Conservation (phyloP, 2,329 filamentous ascomycete genomes). For the Xylariaceae sp. region DNA sequence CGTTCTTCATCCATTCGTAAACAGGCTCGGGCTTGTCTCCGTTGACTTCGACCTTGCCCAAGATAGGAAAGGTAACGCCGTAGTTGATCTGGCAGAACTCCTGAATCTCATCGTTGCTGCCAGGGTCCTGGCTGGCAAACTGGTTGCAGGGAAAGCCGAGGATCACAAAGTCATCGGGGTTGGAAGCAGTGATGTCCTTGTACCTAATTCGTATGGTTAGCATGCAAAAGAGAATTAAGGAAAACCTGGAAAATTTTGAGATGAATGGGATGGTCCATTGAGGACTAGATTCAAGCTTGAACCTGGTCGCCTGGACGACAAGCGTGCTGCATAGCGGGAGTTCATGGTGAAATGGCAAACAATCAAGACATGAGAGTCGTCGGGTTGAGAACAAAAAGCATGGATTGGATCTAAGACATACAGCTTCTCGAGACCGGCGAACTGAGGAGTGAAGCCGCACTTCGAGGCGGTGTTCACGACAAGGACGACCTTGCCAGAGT, state of each 20-base stretch:
- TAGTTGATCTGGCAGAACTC: slow-evolving; percentile 89
- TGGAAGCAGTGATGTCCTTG: slow-evolving; percentile 63
- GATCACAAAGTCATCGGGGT: slow-evolving; percentile 75
- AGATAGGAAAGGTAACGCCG: slow-evolving; percentile 83
- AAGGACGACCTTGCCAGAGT: slow-evolving; percentile 89
- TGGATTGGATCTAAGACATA: slow-evolving; percentile 33
- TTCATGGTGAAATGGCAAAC: neutral
- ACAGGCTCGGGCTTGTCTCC: slow-evolving; percentile 74
- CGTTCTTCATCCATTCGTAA: slow-evolving; percentile 67
- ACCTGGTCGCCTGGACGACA: neutral
- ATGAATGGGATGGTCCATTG: neutral
- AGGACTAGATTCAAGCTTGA: neutral
- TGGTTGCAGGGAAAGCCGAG: slow-evolving; percentile 99
- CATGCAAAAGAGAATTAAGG: neutral
- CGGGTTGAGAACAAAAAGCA: neutral
- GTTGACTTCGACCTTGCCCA: slow-evolving; percentile 93
- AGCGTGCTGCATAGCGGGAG: neutral
- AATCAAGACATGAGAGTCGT: neutral
- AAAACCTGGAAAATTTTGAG: neutral
- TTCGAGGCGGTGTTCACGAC: slow-evolving; percentile 98
- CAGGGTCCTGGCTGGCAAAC: slow-evolving; percentile 87
- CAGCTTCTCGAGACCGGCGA: slow-evolving; percentile 81
- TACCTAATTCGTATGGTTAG: slow-evolving; percentile 35
- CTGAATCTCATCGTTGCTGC: slow-evolving; percentile 74
- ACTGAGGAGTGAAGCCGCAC: slow-evolving; percentile 98